phyloP scores from a whole-genome alignment of 1,139 yeast species.

The Yamadazyma conglobata region DNA sequence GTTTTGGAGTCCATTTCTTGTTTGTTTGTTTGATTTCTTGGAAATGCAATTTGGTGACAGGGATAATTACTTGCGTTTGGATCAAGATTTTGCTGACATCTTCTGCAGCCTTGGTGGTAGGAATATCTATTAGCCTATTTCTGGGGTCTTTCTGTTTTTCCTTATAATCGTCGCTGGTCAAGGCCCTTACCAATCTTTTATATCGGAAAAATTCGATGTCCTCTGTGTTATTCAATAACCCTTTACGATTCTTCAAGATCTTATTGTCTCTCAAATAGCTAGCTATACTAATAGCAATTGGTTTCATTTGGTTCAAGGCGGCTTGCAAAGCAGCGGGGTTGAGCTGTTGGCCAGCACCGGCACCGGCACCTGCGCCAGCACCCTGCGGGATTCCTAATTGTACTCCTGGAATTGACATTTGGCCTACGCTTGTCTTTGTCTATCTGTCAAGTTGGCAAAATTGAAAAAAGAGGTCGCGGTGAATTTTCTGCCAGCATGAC shows the following conservation, averaged over 20 bases:
- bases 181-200: slow-evolving; percentile 79
- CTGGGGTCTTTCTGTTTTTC: slow-evolving; percentile 52
- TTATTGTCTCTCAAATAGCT: slow-evolving; percentile 63
- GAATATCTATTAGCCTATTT: slow-evolving; percentile 55
- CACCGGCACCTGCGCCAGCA: slow-evolving; percentile 3
- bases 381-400: slow-evolving; percentile 16
- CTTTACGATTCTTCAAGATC: slow-evolving; percentile 73
- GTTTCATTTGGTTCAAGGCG: slow-evolving; percentile 16
- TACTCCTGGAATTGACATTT: slow-evolving; percentile 18
- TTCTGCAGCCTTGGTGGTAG: slow-evolving; percentile 53
- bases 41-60: slow-evolving; percentile 69
- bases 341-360: slow-evolving; percentile 5
- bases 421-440: too few species aligned
- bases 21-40: slow-evolving; percentile 64
- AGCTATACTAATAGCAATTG: slow-evolving; percentile 54
- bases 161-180: slow-evolving; percentile 70
- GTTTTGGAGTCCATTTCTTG: slow-evolving; percentile 62
- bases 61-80: slow-evolving; percentile 69
- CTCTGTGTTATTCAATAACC: slow-evolving; percentile 64
- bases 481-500: too few species aligned
- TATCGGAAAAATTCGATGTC: slow-evolving; percentile 78
- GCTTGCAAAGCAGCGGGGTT: slow-evolving; percentile 14
- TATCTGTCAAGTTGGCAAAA: too few species aligned
- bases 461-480: too few species aligned
- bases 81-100: slow-evolving; percentile 66